Evolutionary conservation across 2,329 filamentous ascomycete genomes (phyloP).

Genomic region (Chaetomiaceae sp.): DNA sequence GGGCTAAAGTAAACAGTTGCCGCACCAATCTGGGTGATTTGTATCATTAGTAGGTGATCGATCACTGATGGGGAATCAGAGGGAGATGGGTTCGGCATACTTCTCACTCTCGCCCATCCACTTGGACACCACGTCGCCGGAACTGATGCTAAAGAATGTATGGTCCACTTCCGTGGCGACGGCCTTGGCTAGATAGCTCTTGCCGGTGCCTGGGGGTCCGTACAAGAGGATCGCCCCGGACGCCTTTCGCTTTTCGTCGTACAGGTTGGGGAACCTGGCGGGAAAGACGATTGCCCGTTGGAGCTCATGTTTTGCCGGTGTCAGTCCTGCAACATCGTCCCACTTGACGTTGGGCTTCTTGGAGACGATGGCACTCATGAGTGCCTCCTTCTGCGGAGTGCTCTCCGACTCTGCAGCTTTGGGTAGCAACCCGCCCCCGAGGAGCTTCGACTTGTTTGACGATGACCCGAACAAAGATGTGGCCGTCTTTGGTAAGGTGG

Average conservation of each 20-base stretch:
- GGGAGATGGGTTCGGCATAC: neutral
- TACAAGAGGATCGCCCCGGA: conserved; percentile 41
- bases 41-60: neutral
- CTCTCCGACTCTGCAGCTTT: neutral
- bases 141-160: conserved; percentile 12
- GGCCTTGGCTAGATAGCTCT: conserved; percentile 50
- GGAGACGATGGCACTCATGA: conserved; percentile 17
- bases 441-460: neutral
- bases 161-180: conserved; percentile 13
- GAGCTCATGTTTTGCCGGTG: conserved; percentile 20
- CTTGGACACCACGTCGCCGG: conserved; percentile 7
- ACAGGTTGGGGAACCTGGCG: conserved; percentile 23
- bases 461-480: neutral
- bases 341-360: conserved; percentile 21
- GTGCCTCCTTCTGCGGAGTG: neutral
- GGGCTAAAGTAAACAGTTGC: conserved; percentile 10
- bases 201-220: conserved; percentile 53
- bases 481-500: neutral
- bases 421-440: neutral
- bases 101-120: conserved; percentile 16
- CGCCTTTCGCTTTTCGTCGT: conserved; percentile 15
- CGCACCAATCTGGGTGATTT: conserved; percentile 4
- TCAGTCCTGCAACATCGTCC: conserved; percentile 22
- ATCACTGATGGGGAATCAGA: no score
- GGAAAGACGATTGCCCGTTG: conserved; percentile 23